Evolutionary conservation across 352 stramenopile genomes (phyloP), one percentile per base, ranked within the genome.

Genomic region (Pythium insidiosum): DNA sequence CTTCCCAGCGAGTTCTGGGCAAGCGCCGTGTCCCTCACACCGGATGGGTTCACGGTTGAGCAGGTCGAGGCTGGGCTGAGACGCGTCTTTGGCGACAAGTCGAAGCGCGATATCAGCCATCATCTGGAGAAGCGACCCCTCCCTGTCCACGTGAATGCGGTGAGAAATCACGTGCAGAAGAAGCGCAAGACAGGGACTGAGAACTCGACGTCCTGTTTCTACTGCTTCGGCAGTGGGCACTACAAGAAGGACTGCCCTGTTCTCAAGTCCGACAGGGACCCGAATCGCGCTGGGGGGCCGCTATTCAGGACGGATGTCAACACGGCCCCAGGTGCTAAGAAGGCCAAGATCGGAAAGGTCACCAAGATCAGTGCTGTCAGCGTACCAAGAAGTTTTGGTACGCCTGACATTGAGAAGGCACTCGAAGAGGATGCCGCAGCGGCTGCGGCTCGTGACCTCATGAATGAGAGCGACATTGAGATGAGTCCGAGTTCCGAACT

Each of bases 21-120:
- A 4, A 44, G 38, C 24, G 19, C 38, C 3, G 26, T 44, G 13
- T 24, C 9, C 6, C 2, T 21, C 7, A 44, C 9, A 7, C 2
- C 4, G 4, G 38, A 44, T 3, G n/a, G 38, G 11, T 44, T 19
- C 24, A 44, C 13, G 3, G 24, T 35, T 13, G 38, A 33, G 7
- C 21, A 12, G 5, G 38, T 44, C 15, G 24, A 44, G 16, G 22
- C 38, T 4, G 11, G 23, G 24, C n/a, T 44, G 23, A 3, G 33
- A n/a, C 13, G 15, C n/a, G 12, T 44, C 34, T 44, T 44, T 18
- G 38, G 38, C 22, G 24, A 44, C n/a, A 44, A 35, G 38, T 23
- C 38, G 5, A 15, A 25, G 5, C 11, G 34, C 12, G 38, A 44
- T 4, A 44, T 44, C 24, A n/a, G n/a, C n/a, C n/a, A n/a, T n/a